Percentiles rank a stretch among this genome's conserved stretches.
Conservation (phyloP, 129 eudicot genomes). For the Flaveria ramosissima region DNA sequence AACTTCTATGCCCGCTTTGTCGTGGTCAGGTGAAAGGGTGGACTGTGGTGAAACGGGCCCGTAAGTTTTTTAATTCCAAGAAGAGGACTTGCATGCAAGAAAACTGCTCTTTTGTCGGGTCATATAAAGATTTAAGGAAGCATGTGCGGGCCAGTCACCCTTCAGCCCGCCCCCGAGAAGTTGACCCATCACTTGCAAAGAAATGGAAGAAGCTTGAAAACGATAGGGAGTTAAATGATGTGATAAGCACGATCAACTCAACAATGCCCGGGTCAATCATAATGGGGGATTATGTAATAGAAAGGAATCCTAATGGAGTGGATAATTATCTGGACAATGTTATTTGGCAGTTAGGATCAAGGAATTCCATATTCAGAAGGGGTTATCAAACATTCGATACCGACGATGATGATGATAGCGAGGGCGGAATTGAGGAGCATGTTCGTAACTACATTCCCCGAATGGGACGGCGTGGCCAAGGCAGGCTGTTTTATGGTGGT, state of each 20-base stretch:
- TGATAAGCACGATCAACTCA: conserved; percentile 60
- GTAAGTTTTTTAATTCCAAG: conserved; percentile 50
- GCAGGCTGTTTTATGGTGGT: conserved; percentile 34
- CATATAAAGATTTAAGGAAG: conserved; percentile 47
- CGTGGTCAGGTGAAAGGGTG: conserved; percentile 73
- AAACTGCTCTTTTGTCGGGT: conserved; percentile 53
- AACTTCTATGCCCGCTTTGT: conserved; percentile 61
- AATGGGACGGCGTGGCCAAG: conserved; percentile 28
- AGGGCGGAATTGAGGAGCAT: conserved; percentile 12
- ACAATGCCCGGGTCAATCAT: conserved; percentile 59
- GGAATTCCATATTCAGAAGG: conserved; percentile 33
- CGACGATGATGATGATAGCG: conserved; percentile 31
- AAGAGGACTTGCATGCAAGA: conserved; percentile 60
- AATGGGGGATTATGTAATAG: conserved; percentile 63
- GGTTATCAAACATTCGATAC: conserved; percentile 35
- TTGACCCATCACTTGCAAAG: conserved; percentile 61
- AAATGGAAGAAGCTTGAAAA: conserved; percentile 64
- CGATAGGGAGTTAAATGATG: conserved; percentile 52
- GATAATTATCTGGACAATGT: conserved; percentile 37
- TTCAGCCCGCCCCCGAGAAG: conserved; percentile 56
- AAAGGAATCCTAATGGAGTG: conserved; percentile 34
- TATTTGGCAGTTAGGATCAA: conserved; percentile 30
- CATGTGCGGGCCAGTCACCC: conserved; percentile 55
- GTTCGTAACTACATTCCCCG: conserved; percentile 24
- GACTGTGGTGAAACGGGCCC: conserved; percentile 62